Conservation (phyloP, 2,329 filamentous ascomycete genomes). For the Zelopaecilomyces penicillatus region DNA sequence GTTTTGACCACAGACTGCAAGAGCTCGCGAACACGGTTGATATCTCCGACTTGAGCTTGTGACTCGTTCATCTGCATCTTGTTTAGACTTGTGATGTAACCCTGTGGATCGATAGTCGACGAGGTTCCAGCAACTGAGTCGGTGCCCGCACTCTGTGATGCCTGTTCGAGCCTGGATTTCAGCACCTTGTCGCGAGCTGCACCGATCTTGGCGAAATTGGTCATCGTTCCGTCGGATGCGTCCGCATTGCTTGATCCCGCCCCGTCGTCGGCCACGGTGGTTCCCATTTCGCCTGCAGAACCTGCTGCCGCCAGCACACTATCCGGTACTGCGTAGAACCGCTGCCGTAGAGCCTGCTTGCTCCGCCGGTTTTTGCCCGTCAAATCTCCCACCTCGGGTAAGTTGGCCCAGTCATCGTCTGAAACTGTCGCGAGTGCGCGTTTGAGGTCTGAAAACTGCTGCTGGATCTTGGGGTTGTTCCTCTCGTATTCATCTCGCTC, state of each 20-base stretch:
- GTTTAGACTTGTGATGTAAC: constrained; percentile 86
- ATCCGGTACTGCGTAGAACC: constrained; percentile 95
- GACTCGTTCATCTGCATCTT: constrained; percentile 72
- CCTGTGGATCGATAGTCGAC: constrained; percentile 88
- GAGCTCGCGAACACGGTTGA: constrained; percentile 84
- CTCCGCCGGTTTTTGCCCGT: constrained; percentile 86
- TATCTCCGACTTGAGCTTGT: constrained; percentile 82
- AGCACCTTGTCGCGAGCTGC: constrained; percentile 93
- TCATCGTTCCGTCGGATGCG: constrained; percentile 78
- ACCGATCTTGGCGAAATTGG: constrained; percentile 96
- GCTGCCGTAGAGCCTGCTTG: constrained; percentile 71
- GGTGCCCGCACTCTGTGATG: constrained; percentile 59
- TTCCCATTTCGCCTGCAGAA: constrained; percentile 73
- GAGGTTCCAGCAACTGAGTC: constrained; percentile 67
- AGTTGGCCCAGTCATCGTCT: constrained; percentile 92
- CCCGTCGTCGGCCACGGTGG: constrained; percentile 79
- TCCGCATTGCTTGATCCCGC: constrained; percentile 30
- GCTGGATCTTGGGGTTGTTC: constrained; percentile 95
- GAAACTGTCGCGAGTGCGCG: constrained; percentile 78
- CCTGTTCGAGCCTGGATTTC: constrained; percentile 86
- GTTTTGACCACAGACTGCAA: constrained; percentile 97
- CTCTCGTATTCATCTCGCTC: constrained; percentile 93
- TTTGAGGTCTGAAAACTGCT: constrained; percentile 95
- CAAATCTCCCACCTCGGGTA: constrained; percentile 93
- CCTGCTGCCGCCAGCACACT: constrained; percentile 84